Evolutionary conservation across 2,329 filamentous ascomycete genomes (phyloP), one percentile per base, ranked within the genome.

Genomic region (Zopfia rhizophila): DNA sequence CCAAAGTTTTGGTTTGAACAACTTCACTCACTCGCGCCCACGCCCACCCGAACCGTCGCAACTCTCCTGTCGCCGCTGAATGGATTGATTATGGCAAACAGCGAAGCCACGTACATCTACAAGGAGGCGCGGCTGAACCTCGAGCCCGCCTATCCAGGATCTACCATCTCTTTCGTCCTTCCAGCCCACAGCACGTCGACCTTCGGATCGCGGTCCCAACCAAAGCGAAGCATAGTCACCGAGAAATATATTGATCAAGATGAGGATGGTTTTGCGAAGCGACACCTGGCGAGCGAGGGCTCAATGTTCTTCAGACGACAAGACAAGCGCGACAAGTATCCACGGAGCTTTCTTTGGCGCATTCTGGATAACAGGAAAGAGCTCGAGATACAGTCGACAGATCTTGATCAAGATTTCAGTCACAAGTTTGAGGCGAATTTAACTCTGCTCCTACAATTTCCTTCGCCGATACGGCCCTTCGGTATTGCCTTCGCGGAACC

Each of bases 291-390:
- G 18, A 69, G 60, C 2, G 84, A 91, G 22, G 88, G 90, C 19
- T 91, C 90, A 2, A 82, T 97, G 44, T 96, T 90, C 76, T 91
- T 96, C 72, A 86, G 94, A 43, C 83, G 83, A 69, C 83, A 88
- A 69, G 84, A 88, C 64, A 79, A 82, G 54, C 86, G 88, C 54
- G 84, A 88, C 64, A 79, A 82, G 54, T 86, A 88, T 54, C 94
- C 94, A 27, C 86, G 89, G 66, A 90, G 85, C 72, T 95, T 97
- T 67, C 81, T 96, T 35, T 99, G 94, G 94, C 85, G 93, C 59
- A 82, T 97, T 27, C 75, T 97, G 50, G 88, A 96, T 64, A 85
- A 90, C 61, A 85, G 86, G 63, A 89, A 83, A 57, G 79, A 91
- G 52, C 79, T 99, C 59, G 93, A 94, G 73, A 80, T 99, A 38